Conservation (phyloP, 2,329 filamentous ascomycete species). For the Hymenoscyphus scutula region DNA sequence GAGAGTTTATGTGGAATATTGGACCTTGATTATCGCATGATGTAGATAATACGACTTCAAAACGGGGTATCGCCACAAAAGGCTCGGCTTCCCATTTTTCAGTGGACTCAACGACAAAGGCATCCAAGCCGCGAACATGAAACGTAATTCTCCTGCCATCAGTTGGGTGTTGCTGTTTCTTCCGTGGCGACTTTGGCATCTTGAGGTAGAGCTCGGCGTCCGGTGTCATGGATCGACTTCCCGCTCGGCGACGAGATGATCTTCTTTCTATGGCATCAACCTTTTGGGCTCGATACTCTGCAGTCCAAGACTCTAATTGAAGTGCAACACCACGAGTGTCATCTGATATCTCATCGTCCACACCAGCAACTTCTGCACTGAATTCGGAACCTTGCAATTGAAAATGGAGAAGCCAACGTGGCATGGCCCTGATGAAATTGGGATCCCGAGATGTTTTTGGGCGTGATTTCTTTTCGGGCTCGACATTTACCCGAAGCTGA, state of each 20-base stretch:
- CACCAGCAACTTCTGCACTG: slow-evolving; percentile 84
- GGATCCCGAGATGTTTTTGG: slow-evolving; percentile 51
- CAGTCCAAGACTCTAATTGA: slow-evolving; percentile 82
- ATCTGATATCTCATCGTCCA: slow-evolving; percentile 79
- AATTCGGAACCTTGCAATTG: slow-evolving; percentile 86
- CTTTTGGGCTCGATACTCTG: slow-evolving; percentile 84
- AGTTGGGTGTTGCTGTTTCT: slow-evolving; percentile 52
- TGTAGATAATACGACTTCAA: slow-evolving; percentile 84
- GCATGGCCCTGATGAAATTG: slow-evolving; percentile 75
- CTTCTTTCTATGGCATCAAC: slow-evolving; percentile 61
- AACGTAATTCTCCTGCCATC: slow-evolving; percentile 82
- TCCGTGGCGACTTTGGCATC: slow-evolving; percentile 49
- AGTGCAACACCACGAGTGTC: slow-evolving; percentile 80
- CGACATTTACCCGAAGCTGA: slow-evolving; percentile 71
- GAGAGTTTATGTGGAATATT: slow-evolving; percentile 81
- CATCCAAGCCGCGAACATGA: slow-evolving; percentile 80
- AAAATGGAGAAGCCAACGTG: slow-evolving; percentile 80
- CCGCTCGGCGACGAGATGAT: slow-evolving; percentile 64
- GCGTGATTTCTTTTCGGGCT: slow-evolving; percentile 56
- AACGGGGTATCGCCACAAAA: slow-evolving; percentile 80
- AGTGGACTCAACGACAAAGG: slow-evolving; percentile 82
- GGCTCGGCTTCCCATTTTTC: slow-evolving; percentile 83
- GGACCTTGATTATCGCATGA: slow-evolving; percentile 83
- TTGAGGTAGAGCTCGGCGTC: slow-evolving; percentile 62
- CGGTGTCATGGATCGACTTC: slow-evolving; percentile 62